Percentiles rank a stretch among this genome's conserved stretches.
These are phyloP conservation scores for Amoebophrya sp. DNA, from an alignment of 169 alveolate genomes.

Conservation along the genomic window DNA sequence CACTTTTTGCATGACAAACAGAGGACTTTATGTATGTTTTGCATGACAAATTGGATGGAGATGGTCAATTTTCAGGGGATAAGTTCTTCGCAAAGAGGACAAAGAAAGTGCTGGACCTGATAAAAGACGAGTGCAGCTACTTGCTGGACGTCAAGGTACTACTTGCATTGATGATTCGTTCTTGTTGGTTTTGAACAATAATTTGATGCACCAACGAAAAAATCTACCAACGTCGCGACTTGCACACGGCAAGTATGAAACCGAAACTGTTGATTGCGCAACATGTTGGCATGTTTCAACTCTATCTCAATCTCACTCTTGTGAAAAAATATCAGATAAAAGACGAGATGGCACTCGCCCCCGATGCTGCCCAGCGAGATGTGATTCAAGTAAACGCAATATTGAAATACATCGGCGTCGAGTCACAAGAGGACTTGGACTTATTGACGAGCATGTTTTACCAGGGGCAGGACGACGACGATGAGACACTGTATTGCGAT, in stretches of 20 bases:
- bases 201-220: too few species aligned
- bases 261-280: too few species aligned
- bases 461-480: constrained; percentile 51
- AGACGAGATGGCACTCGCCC: constrained; percentile 17
- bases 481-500: constrained; percentile 40
- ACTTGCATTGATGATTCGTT: too few species aligned
- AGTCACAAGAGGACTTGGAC: constrained; percentile 36
- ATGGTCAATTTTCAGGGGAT: too few species aligned
- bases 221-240: too few species aligned
- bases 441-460: constrained; percentile 37
- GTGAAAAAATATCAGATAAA: background rate
- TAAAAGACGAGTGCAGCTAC: constrained; percentile 16
- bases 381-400: constrained; percentile 38
- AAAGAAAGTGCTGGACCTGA: background rate
- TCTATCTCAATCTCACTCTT: background rate
- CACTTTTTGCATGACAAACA: too few species aligned
- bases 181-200: too few species aligned
- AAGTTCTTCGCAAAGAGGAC: background rate
- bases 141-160: background rate
- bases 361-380: background rate
- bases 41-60: background rate
- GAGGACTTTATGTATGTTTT: too few species aligned
- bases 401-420: constrained; percentile 38
- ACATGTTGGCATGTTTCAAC: background rate
- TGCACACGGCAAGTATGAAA: too few species aligned